These are phyloP conservation scores for Monosporozyma unispora DNA, from an alignment of 805 yeast species.

Conservation along the genomic window DNA sequence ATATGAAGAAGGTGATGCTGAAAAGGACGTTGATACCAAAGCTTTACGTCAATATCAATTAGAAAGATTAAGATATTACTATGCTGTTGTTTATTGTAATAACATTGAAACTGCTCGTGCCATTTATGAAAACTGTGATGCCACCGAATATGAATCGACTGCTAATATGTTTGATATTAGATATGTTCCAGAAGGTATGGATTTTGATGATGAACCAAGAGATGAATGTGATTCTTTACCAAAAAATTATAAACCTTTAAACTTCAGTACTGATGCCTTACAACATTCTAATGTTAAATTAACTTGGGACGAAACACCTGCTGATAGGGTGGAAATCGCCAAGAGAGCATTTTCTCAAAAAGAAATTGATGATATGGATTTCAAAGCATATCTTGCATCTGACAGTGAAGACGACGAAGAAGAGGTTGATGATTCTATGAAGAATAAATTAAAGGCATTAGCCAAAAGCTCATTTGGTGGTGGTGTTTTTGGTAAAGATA, in stretches of 20 bases:
- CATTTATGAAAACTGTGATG: constrained; percentile 84
- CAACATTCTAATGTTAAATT: constrained; percentile 93
- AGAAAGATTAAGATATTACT: constrained; percentile 85
- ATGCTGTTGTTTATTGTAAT: constrained; percentile 84
- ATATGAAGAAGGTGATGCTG: constrained; percentile 74
- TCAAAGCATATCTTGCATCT: constrained; percentile 83
- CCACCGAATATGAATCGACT: constrained; percentile 91
- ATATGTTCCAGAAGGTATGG: constrained; percentile 89
- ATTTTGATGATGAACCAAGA: constrained; percentile 66
- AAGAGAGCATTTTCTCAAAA: constrained; percentile 76
- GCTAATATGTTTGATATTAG: constrained; percentile 90
- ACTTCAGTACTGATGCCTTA: constrained; percentile 87
- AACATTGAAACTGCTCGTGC: constrained; percentile 56
- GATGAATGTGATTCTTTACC: constrained; percentile 72
- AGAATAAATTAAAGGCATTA: constrained; percentile 54
- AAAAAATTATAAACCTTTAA: constrained; percentile 62
- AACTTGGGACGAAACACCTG: constrained; percentile 98
- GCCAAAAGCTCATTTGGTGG: constrained; percentile 36
- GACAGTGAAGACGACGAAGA: constrained; percentile 52
- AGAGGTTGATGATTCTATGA: constrained; percentile 32
- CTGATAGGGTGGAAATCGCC: constrained; percentile 69
- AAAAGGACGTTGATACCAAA: constrained; percentile 73
- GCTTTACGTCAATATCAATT: constrained; percentile 83
- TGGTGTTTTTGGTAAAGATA: constrained; percentile 32
- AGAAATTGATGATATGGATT: constrained; percentile 85